Evolutionary conservation across 164 flowering plant genomes (phyloP).

Genomic region (Brasenia schreberi): DNA sequence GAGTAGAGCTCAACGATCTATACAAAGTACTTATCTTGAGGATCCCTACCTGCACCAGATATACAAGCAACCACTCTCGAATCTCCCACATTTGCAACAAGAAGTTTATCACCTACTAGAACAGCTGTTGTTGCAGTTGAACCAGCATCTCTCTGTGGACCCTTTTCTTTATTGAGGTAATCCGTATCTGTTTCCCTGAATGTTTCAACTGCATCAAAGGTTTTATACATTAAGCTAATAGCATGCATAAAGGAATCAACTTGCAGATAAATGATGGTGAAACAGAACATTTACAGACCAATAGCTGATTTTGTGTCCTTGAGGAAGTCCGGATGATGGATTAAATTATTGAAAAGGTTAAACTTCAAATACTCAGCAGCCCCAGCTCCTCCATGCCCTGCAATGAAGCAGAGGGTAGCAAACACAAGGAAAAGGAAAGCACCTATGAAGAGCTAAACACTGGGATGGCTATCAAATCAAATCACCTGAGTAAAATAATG

Average conservation of each 20-base stretch:
- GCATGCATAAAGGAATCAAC: background rate
- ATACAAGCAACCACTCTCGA: constrained; percentile 68
- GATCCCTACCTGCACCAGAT: constrained; percentile 53
- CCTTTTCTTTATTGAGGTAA: constrained; percentile 55
- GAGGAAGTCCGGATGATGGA: constrained; percentile 54
- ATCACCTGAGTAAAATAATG: background rate
- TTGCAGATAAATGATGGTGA: background rate
- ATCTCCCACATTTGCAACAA: constrained; percentile 90
- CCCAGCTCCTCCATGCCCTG: constrained; percentile 80
- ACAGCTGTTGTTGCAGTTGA: constrained; percentile 81
- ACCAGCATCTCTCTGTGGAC: constrained; percentile 60
- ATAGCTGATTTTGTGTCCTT: constrained; percentile 63
- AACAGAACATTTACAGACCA: constrained; percentile 29
- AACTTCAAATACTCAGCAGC: constrained; percentile 70
- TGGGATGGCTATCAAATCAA: background rate
- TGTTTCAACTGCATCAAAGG: constrained; percentile 42
- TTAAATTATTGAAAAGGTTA: constrained; percentile 63
- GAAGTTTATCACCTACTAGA: constrained; percentile 37
- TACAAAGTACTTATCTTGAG: background rate
- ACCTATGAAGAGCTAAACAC: background rate
- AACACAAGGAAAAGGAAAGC: background rate
- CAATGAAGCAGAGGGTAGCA: background rate
- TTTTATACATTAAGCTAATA: too few species aligned
- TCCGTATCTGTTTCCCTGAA: constrained; percentile 56
- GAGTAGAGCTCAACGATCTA: background rate